Evolutionary conservation across 2,329 filamentous ascomycete genomes (phyloP), one percentile per base, ranked within the genome.

Genomic region (Thielaviopsis musarum): DNA sequence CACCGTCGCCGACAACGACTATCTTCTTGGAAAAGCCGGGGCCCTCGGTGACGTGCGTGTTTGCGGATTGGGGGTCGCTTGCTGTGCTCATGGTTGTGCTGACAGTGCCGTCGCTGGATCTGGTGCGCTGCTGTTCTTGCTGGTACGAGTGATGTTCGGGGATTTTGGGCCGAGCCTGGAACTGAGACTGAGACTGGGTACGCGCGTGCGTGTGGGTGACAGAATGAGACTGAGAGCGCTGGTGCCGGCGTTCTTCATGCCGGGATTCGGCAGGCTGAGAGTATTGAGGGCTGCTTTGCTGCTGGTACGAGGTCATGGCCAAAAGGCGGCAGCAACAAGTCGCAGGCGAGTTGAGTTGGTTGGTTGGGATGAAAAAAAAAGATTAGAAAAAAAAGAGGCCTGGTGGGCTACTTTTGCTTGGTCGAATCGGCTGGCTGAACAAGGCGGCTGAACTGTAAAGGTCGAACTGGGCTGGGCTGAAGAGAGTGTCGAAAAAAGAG

Each of bases 21-120:
- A 98, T 93, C 80, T 98, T 98, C 79, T 98, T 98, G 65, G 91
- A 97, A 74, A 93, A 96, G 60, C 88, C 82, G 3, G 91, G 91
- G 24, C 87, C 88, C 69, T 95, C 89, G 56, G 91, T 96, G 72
- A 91, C 81, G 71, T 88, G 84, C 58, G 91, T 96, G 62, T 80
- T 84, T 62, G 87, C 82, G 54, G 87, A 91, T 71, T 91, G 84
- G 68, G 84, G 79, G 66, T 85, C 85, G 56, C 83, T 86, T 57
- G 84, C 85, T 63, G 80, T 78, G 73, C 87, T 91, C 73, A 84
- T 84, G 70, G 83, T 84, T 65, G 89, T 95, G 78, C 87, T 91
- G 71, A 90, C 85, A 64, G 88, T 95, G 69, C 89, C 89, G 73
- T 95, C 88, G 75, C 89, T 95, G 65, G 87, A 85, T 69, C 88